These are phyloP conservation scores for Quercus agrifolia DNA, from an alignment of 306 rosid species.

Conservation along the genomic window DNA sequence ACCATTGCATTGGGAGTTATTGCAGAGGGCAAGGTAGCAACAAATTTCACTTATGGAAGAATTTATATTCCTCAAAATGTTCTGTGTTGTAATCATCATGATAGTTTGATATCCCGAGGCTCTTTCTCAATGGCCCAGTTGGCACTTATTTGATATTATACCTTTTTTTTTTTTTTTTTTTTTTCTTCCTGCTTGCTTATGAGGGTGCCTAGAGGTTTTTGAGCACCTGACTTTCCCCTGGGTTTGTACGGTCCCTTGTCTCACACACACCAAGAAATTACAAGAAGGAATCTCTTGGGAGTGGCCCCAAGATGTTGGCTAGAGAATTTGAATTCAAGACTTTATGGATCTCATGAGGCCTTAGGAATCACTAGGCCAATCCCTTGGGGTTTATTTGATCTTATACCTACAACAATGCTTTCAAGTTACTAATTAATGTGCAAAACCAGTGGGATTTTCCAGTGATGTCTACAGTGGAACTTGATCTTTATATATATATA, in stretches of 20 bases:
- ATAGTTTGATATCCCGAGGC: not conserved
- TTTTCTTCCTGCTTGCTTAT: not conserved
- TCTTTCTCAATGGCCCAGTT: not conserved
- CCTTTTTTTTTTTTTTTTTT: too few relatives aligned
- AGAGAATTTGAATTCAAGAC: too few relatives aligned
- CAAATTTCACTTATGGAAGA: constrained; percentile 7
- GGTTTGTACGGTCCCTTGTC: too few relatives aligned
- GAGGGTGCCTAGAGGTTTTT: not conserved
- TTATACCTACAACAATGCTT: not conserved
- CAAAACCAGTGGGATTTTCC: not conserved
- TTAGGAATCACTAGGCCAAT: too few relatives aligned
- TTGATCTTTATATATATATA: too few relatives aligned
- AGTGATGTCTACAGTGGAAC: too few relatives aligned
- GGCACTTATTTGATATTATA: not conserved
- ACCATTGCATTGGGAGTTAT: constrained; percentile 96
- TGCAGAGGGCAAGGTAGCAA: constrained; percentile 84
- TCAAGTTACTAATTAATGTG: constrained; percentile 2
- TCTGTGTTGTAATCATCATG: not conserved
- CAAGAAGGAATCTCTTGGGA: too few relatives aligned
- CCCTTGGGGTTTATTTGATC: not conserved
- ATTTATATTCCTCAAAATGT: not conserved
- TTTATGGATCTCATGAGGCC: too few relatives aligned
- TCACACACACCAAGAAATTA: too few relatives aligned
- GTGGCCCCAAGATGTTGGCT: too few relatives aligned
- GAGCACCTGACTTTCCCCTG: too few relatives aligned